Percentiles rank a stretch among this genome's conserved stretches.
Evolutionary conservation across 2,329 filamentous ascomycete species (phyloP).

Genomic region (Aspergillus fijiensis): DNA sequence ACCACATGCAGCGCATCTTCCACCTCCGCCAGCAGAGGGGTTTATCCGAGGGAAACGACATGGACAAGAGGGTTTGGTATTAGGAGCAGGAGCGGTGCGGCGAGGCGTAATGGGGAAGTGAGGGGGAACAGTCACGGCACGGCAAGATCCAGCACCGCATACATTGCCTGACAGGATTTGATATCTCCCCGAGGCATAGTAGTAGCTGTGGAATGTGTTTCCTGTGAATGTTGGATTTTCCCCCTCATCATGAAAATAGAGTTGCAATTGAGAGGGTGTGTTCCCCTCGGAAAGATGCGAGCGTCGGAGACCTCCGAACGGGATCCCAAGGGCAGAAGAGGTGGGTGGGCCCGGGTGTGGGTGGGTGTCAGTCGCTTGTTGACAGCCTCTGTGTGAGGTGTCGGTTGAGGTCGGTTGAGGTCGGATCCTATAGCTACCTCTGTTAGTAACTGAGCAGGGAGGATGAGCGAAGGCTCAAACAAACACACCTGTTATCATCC

Average conservation of each 20-base stretch:
- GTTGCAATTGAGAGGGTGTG: not conserved
- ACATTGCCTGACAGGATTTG: no score
- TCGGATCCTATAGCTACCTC: not conserved
- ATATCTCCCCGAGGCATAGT: no score
- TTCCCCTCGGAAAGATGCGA: slow-evolving; percentile 14
- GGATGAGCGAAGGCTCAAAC: not conserved
- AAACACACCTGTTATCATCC: not conserved
- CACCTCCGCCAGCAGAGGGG: not conserved
- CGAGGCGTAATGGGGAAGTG: not conserved
- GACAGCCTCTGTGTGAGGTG: not conserved
- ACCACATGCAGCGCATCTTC: not conserved
- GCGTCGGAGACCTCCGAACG: slow-evolving; percentile 24
- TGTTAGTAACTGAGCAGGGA: not conserved
- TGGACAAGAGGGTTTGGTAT: not conserved
- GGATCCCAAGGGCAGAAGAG: not conserved
- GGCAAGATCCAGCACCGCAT: no score
- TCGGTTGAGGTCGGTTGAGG: not conserved
- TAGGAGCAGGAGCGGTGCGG: not conserved
- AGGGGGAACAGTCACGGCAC: not conserved
- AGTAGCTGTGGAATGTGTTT: not conserved
- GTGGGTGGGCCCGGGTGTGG: slow-evolving; percentile 12
- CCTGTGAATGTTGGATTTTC: not conserved
- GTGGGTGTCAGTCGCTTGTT: not conserved
- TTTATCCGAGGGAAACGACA: not conserved
- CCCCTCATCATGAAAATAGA: not conserved